A percentile compares a stretch with the other conserved stretches of the same genome.
These are phyloP conservation scores for Phytophthora pinifolia DNA, from an alignment of 352 stramenopile genomes.

Conservation along the genomic window DNA sequence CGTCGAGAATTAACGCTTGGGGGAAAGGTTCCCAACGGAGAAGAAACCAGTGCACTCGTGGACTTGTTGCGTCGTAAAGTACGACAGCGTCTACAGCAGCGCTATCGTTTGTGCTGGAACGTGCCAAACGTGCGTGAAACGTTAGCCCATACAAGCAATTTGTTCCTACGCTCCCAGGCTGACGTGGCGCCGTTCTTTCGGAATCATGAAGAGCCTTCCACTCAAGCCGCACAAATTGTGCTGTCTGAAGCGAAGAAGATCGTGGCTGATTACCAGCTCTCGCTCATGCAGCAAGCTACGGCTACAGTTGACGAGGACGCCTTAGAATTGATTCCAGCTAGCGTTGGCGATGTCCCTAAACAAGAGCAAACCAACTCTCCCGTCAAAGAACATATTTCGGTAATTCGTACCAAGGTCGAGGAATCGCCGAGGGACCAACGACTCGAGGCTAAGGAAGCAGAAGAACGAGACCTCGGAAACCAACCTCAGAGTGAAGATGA, in stretches of 20 bases:
- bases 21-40: not conserved
- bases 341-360: not conserved
- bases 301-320: not conserved
- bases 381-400: not conserved
- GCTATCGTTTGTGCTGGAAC: constrained; percentile 69
- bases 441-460: not conserved
- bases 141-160: constrained; percentile 62
- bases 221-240: constrained; percentile 38
- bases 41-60: constrained; percentile 8
- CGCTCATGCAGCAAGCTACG: constrained; percentile 34
- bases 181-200: constrained; percentile 67
- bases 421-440: not conserved
- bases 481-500: constrained; percentile 6
- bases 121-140: constrained; percentile 63
- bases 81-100: constrained; percentile 67
- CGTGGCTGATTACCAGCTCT: constrained; percentile 55
- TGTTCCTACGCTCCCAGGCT: constrained; percentile 55
- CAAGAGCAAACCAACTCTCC: not conserved
- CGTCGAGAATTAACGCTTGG: constrained; percentile 29
- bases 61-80: constrained; percentile 34
- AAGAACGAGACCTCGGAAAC: not conserved
- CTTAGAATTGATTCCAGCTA: not conserved
- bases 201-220: constrained; percentile 31
- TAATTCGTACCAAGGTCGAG: not conserved
- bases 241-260: constrained; percentile 53